phyloP scores from a whole-genome alignment of 2,329 filamentous ascomycete genomes.

The Pleoardoris graminearum region DNA sequence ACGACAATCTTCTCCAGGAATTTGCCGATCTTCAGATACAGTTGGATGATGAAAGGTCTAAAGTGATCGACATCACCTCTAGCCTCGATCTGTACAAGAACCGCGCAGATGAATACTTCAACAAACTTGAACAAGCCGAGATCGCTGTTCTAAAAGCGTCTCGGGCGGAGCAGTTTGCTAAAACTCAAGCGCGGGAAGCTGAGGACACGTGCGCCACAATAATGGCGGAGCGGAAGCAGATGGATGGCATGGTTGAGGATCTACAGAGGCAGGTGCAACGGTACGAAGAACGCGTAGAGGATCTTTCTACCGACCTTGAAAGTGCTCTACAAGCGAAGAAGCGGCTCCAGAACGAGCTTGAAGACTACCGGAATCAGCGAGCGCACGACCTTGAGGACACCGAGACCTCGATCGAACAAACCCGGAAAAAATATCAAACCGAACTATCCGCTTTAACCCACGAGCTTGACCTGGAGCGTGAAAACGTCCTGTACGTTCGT shows the following conservation, averaged over 20 bases:
- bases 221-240: constrained; percentile 89
- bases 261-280: constrained; percentile 86
- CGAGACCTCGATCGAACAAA: constrained; percentile 94
- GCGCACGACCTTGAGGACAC: constrained; percentile 98
- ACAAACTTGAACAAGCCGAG: constrained; percentile 94
- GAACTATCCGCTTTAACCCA: constrained; percentile 88
- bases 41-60: constrained; percentile 85
- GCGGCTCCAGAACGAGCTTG: constrained; percentile 92
- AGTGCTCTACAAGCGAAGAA: constrained; percentile 87
- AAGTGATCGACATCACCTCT: constrained; percentile 78
- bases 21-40: constrained; percentile 93
- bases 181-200: constrained; percentile 82
- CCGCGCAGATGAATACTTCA: constrained; percentile 93
- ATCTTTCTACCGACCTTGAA: constrained; percentile 86
- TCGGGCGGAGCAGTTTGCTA: constrained; percentile 91
- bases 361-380: constrained; percentile 93
- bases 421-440: constrained; percentile 93
- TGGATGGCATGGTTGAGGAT: constrained; percentile 85
- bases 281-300: constrained; percentile 87
- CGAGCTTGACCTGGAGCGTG: constrained; percentile 89
- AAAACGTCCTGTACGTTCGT: constrained; percentile 82
- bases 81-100: constrained; percentile 89
- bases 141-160: constrained; percentile 91
- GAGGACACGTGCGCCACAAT: constrained; percentile 89
- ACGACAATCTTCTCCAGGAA: constrained; percentile 86